Conservation (phyloP, 305 asterid genomes). For the Withania somnifera region DNA sequence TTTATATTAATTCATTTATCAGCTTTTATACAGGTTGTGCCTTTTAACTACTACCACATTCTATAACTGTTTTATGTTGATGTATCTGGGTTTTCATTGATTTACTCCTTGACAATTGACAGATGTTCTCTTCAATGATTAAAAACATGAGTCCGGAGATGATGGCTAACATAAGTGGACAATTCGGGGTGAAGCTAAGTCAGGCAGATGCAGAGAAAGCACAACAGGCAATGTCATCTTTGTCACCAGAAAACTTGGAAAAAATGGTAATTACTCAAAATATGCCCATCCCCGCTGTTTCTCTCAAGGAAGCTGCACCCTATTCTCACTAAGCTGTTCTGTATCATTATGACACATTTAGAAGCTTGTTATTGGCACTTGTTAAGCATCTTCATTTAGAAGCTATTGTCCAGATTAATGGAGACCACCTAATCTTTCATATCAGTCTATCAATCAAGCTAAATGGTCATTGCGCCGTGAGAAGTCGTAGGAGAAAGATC, state of each 20-base stretch:
- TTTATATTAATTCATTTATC: neutral
- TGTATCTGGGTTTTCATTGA: neutral
- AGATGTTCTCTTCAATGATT: constrained; percentile 90
- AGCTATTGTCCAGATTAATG: neutral
- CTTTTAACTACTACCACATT: neutral
- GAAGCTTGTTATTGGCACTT: neutral
- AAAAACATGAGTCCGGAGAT: constrained; percentile 82
- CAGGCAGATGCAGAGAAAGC: constrained; percentile 95
- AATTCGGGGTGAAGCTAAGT: constrained; percentile 78
- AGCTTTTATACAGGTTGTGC: neutral
- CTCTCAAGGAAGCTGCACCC: neutral
- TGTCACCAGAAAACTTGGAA: constrained; percentile 86
- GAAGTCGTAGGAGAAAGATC: neutral
- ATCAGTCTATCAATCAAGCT: neutral
- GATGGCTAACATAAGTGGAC: constrained; percentile 93
- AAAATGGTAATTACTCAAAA: constrained; percentile 41
- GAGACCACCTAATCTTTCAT: neutral
- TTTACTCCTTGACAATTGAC: constrained; percentile 15
- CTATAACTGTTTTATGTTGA: neutral
- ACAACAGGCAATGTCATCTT: constrained; percentile 90
- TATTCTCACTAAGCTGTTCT: neutral
- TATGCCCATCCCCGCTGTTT: neutral
- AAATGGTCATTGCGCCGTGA: neutral
- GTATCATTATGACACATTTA: neutral
- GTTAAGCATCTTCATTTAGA: neutral